Conservation (phyloP, 768 basidiomycete species). For the Hericium coralloides region DNA sequence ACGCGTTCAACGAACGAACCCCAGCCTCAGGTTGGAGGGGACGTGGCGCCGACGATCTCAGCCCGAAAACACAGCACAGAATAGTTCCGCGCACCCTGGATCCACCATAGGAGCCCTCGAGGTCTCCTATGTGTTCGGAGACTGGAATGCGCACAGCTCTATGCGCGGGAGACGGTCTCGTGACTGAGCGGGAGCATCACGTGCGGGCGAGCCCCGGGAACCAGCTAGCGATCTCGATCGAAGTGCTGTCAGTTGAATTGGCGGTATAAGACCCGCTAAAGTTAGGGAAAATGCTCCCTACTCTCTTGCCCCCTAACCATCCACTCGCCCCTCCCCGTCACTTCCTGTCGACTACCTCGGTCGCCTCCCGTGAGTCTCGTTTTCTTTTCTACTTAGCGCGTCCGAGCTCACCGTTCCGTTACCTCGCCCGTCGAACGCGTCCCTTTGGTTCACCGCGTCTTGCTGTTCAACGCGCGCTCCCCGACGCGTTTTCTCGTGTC, state of each 20-base stretch:
- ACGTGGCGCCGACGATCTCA: too few species aligned
- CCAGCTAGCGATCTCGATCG: constrained; percentile 15
- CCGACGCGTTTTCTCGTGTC: constrained; percentile 1
- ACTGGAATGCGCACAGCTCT: neutral
- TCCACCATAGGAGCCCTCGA: too few species aligned
- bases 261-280: constrained; percentile 11
- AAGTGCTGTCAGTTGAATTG: constrained; percentile 10
- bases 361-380: constrained; percentile 2
- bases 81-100: too few species aligned
- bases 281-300: constrained; percentile 15
- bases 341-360: constrained; percentile 1
- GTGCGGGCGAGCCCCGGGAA: constrained; percentile 7
- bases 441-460: neutral
- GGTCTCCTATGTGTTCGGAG: too few species aligned
- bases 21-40: neutral
- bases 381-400: neutral
- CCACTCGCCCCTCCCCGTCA: constrained; percentile 10
- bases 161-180: neutral
- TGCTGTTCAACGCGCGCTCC: neutral
- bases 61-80: too few species aligned
- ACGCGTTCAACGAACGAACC: neutral
- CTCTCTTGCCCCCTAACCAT: constrained; percentile 20
- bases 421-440: neutral
- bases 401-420: neutral
- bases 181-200: constrained; percentile 2